Base-by-base conservation (phyloP, 2,329 filamentous ascomycete genomes). In the Fusarium sacchari region DNA sequence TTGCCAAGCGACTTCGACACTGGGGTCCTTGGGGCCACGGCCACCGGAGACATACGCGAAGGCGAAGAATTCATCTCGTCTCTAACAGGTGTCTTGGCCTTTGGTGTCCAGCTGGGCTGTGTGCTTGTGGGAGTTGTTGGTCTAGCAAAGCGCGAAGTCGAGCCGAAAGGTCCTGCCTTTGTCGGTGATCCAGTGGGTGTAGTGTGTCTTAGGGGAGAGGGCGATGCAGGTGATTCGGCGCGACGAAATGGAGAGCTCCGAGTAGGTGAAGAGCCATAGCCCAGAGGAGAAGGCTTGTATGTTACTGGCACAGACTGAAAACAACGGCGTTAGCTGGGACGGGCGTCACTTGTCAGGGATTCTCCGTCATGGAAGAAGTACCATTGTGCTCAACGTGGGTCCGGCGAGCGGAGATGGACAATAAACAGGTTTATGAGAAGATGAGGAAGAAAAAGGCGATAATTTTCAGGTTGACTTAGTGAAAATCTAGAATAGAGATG, bases 211-310 rank as follows among this genome's bases (percentile, higher is more conserved):
- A 93, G 82, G 32, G 88, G 83, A 39, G 89, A 92, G 6, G 92
- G 91, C 15, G 92, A 93, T 30, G 88, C 87, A 26, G 90, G 88
- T 26, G 89, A 90, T 75, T 90, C 89, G 60, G 89, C 86, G 74
- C 90, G 83, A 66, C 90, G 87, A 79, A 92, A 92, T 18, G 90
- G 90, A 57, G 90, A 92, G 78, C 84, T 88, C 80, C 93, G 90
- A 24, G 80, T 78, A 26, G 82, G 81, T 75, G 90, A 88, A 52
- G 92, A 92, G 73, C 91, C 91, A 82, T 92, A 93, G 68, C 91
- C 91, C 69, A 94, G 83, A 61, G 91, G 91, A 30, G 92, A 93
- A 20, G 91, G 91, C 81, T 93, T 93, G 82, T 92, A 94, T 64
- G 88, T 84, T 56, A 85, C 80, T 64, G 84, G 86, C 81, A 85